phyloP scores from a whole-genome alignment of 225 moss, liverwort and hornwort species.

The Polytrichum commune region DNA sequence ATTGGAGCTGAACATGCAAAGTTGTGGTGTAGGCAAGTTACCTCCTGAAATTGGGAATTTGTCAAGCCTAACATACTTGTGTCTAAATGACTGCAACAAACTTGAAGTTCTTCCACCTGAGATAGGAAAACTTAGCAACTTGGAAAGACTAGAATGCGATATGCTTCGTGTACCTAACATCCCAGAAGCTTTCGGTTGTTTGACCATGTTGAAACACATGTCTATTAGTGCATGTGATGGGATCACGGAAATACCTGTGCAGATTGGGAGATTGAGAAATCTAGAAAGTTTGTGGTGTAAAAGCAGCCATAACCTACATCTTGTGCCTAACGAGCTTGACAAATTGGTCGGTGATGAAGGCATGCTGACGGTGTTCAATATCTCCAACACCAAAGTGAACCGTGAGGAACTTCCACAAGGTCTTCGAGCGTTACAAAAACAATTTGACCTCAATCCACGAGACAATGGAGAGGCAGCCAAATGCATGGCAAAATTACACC shows the following conservation, averaged over 20 bases:
- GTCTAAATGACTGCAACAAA: conserved; percentile 15
- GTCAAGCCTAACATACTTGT: conserved; percentile 12
- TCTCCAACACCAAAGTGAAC: conserved; percentile 3
- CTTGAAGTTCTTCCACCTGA: conserved; percentile 14
- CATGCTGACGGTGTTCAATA: conserved; percentile 10
- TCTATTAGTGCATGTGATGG: conserved; percentile 12
- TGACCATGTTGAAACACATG: conserved; percentile 17
- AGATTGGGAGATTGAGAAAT: conserved; percentile 16
- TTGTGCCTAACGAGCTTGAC: conserved; percentile 13
- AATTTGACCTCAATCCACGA: not conserved
- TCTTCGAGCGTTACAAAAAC: not conserved
- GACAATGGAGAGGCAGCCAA: conserved; percentile 13
- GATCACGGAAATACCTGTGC: conserved; percentile 12
- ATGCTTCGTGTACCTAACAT: not conserved
- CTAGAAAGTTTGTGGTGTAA: conserved; percentile 13
- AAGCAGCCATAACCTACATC: not conserved
- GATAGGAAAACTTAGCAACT: conserved; percentile 24
- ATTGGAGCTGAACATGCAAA: conserved; percentile 29
- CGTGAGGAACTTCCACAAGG: conserved; percentile 2
- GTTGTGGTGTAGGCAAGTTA: conserved; percentile 15
- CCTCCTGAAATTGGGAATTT: conserved; percentile 24
- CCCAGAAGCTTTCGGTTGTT: conserved; percentile 20
- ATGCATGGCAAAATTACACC: conserved; percentile 16
- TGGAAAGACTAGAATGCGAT: conserved; percentile 30
- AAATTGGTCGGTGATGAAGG: not conserved